Evolutionary conservation across 805 yeast species (phyloP).

Genomic region (Candida manassasensis): DNA sequence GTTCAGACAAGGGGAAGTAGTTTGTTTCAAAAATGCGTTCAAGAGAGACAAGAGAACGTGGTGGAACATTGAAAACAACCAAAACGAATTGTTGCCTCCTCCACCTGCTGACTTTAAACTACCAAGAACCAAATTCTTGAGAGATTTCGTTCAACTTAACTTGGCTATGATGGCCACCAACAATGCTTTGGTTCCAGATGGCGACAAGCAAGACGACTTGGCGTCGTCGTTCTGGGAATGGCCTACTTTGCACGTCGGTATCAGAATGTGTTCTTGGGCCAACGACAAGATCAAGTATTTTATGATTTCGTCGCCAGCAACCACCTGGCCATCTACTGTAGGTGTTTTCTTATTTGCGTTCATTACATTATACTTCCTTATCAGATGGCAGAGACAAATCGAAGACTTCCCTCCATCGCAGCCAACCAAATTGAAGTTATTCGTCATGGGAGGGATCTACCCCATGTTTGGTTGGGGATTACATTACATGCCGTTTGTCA

Average conservation of each 20-base stretch:
- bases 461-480: slow-evolving; percentile 90
- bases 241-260: slow-evolving; percentile 66
- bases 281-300: slow-evolving; percentile 51
- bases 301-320: slow-evolving; percentile 66
- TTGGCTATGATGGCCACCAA: slow-evolving; percentile 82
- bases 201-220: slow-evolving; percentile 63
- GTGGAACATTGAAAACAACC: slow-evolving; percentile 81
- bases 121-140: slow-evolving; percentile 69
- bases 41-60: slow-evolving; percentile 77
- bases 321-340: slow-evolving; percentile 63
- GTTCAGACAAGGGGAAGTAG: slow-evolving; percentile 94
- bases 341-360: slow-evolving; percentile 53
- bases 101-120: slow-evolving; percentile 59
- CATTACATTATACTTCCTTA: slow-evolving; percentile 36
- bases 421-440: slow-evolving; percentile 43
- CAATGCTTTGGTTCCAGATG: slow-evolving; percentile 76
- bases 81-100: slow-evolving; percentile 52
- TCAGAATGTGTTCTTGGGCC: slow-evolving; percentile 77
- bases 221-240: slow-evolving; percentile 82
- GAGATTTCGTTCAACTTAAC: slow-evolving; percentile 68
- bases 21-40: slow-evolving; percentile 66
- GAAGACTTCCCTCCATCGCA: slow-evolving; percentile 44
- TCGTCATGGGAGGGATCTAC: slow-evolving; percentile 68
- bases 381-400: slow-evolving; percentile 71
- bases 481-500: slow-evolving; percentile 81